Conservation (phyloP, 2,329 filamentous ascomycete species). For the Aspergillus sp. region DNA sequence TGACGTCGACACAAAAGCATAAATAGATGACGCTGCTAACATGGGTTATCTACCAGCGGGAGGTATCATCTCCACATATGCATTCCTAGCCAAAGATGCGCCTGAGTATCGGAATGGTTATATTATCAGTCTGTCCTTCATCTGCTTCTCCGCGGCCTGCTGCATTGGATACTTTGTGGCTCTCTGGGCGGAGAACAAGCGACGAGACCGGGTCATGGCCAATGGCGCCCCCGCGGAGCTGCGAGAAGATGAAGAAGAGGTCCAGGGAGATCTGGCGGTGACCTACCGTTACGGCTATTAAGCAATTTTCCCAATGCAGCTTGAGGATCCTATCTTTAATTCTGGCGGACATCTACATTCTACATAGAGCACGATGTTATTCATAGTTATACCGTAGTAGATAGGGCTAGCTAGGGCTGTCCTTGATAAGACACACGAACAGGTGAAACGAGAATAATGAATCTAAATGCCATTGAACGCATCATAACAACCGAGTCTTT, state of each 20-base stretch:
- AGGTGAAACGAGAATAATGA: constrained; percentile 3
- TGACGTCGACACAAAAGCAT: constrained; percentile 1
- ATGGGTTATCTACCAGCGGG: constrained; percentile 52
- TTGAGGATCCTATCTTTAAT: neutral
- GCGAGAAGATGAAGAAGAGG: constrained; percentile 36
- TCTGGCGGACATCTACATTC: neutral
- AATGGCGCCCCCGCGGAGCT: constrained; percentile 22
- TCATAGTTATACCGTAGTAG: neutral
- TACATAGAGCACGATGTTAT: neutral
- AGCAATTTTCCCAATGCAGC: neutral
- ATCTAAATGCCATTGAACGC: neutral
- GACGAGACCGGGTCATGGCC: constrained; percentile 34
- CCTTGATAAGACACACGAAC: neutral
- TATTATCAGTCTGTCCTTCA: constrained; percentile 73
- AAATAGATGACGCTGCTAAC: constrained; percentile 10
- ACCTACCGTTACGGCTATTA: constrained; percentile 44
- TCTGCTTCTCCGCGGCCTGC: constrained; percentile 63
- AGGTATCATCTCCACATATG: constrained; percentile 74
- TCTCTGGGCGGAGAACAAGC: constrained; percentile 43
- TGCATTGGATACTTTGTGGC: constrained; percentile 43
- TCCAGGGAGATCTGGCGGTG: constrained; percentile 45
- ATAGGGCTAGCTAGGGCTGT: constrained; percentile 17
- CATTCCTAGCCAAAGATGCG: constrained; percentile 66
- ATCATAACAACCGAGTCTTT: neutral
- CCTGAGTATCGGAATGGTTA: constrained; percentile 73